Conservation (phyloP, 2,329 filamentous ascomycete genomes). For the Periconia macrospinosa region DNA sequence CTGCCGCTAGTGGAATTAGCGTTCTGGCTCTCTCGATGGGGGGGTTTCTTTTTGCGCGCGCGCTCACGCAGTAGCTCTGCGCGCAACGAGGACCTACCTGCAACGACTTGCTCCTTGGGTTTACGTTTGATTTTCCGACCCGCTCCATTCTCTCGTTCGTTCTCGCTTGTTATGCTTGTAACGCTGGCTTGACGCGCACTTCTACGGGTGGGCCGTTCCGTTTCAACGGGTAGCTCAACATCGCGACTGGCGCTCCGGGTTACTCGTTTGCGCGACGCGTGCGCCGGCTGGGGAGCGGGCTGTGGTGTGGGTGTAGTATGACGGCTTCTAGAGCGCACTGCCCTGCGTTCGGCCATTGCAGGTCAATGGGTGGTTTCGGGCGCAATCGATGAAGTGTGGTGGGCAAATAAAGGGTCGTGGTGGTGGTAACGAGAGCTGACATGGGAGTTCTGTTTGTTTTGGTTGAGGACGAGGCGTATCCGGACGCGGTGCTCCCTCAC, state of each 20-base stretch:
- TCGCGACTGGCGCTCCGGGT: conserved; percentile 48
- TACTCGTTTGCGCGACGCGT: conserved; percentile 28
- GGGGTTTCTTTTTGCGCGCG: background rate
- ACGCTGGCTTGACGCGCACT: conserved; percentile 31
- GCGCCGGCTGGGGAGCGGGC: conserved; percentile 22
- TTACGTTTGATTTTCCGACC: conserved; percentile 24
- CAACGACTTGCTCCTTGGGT: conserved; percentile 21
- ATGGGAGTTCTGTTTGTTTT: conserved; percentile 3
- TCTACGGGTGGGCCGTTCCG: conserved; percentile 24
- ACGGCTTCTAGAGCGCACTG: conserved; percentile 36
- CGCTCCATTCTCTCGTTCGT: conserved; percentile 17
- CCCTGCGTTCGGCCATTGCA: conserved; percentile 37
- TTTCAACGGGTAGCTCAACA: conserved; percentile 21
- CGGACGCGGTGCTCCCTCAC: background rate
- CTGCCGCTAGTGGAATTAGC: conserved; percentile 16
- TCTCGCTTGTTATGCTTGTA: conserved; percentile 29
- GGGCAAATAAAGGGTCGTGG: background rate
- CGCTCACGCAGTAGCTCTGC: background rate
- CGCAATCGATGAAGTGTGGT: background rate
- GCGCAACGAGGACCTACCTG: conserved; percentile 28
- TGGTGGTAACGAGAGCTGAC: background rate
- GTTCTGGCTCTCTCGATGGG: conserved; percentile 11
- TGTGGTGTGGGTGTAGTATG: conserved; percentile 38
- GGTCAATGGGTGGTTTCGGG: background rate
- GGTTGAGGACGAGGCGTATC: background rate